Percentiles rank a stretch among this genome's conserved stretches.
Evolutionary conservation across 169 alveolate species (phyloP).

Genomic region (Plasmodium falciparum): DNA sequence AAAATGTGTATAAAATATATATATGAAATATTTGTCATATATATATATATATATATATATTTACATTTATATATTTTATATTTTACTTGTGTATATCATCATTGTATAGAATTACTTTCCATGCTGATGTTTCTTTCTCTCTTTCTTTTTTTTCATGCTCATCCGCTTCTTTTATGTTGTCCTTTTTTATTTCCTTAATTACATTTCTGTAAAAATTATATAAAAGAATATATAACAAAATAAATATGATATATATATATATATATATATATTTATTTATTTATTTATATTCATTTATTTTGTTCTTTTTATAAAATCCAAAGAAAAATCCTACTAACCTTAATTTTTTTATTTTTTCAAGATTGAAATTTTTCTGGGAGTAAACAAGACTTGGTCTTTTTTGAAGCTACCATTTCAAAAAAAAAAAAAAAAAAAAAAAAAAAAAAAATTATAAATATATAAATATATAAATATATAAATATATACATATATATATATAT

Average conservation of each 20-base stretch:
- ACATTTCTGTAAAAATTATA: constrained; percentile 39
- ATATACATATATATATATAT: not conserved
- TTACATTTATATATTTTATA: not conserved
- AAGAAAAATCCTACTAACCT: constrained; percentile 21
- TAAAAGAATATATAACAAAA: not conserved
- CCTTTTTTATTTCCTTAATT: constrained; percentile 61
- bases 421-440: constrained; percentile 6
- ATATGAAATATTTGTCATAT: not conserved
- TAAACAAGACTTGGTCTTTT: constrained; percentile 16
- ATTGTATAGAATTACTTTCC: constrained; percentile 90
- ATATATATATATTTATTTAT: not conserved
- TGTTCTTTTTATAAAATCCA: no score
- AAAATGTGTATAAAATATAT: not conserved
- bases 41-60: constrained; percentile 1
- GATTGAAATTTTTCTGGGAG: constrained; percentile 23
- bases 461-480: not conserved
- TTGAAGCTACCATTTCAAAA: constrained; percentile 24
- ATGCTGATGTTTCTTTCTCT: constrained; percentile 80
- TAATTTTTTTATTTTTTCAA: constrained; percentile 65
- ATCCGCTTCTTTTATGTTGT: constrained; percentile 50
- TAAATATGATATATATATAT: not conserved
- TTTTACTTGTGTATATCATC: constrained; percentile 91
- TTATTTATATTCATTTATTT: not conserved
- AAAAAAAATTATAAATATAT: no score
- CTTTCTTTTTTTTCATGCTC: constrained; percentile 79